Base-by-base conservation (phyloP, 371 early-diverging fungal genomes). In the Haplosporangium sp. region DNA sequence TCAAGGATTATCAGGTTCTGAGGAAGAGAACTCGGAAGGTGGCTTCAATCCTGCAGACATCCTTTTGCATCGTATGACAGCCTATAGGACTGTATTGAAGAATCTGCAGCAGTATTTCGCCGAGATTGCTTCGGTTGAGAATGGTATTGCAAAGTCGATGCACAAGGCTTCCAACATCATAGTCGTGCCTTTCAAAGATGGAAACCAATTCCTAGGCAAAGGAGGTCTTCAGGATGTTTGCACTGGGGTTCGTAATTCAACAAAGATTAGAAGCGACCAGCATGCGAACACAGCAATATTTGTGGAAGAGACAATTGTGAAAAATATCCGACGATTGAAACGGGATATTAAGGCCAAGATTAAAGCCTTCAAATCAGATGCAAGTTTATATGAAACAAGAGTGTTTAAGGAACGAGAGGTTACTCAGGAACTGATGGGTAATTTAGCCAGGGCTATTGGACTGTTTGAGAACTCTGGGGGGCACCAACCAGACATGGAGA, bases 271-370 rank as follows among this genome's bases (percentile, higher is more conserved):
- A 62, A 53, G 71, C 13, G 76, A 76, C 1, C 67, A 76, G n/a
- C 76, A 71, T 67, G 71, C 76, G n/a, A 64, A 35, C 45, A 68
- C 67, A 34, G 71, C 76, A 6, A 58, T 61, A 4, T 76, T 76
- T 67, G 65, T 76, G 20, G 76, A 76, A 37, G 76, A 71, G 76
- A 76, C 67, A 5, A 37, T 71, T 8, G 71, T 76, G 58, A 76
- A 71, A 64, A 66, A 67, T 53, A 8, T 76, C 3, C 57, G 76
- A 13, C 53, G 76, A 10, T 44, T 76, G 19, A 76, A 76, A 42
- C 71, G 67, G 40, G 76, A 71, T 17, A 67, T 76, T 69, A 79
- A 81, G 67, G 57, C 17, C 45, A 65, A 47, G 68, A 52, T 76
- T 63, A 76, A 69, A 64, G 63, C 55, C 6, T 66, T 83, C 19